phyloP scores from a whole-genome alignment of 306 rosid species.

The Ammopiptanthus mongolicus region DNA sequence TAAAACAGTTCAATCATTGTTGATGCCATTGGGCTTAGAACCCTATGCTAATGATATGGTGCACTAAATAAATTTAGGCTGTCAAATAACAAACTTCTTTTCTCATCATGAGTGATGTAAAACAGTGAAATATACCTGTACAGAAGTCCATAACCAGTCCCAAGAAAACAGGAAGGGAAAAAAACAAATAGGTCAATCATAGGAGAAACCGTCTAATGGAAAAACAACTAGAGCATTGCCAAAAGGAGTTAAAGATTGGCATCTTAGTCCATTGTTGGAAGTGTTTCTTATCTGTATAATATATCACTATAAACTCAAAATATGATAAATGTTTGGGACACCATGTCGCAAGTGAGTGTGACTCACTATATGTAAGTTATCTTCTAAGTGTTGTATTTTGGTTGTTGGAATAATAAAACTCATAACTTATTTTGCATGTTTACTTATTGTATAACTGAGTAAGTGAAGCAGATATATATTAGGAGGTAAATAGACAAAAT shows the following conservation, averaged over 20 bases:
- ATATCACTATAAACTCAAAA: no score
- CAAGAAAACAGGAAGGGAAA: not conserved
- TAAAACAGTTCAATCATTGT: not conserved
- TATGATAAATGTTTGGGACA: no score
- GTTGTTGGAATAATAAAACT: no score
- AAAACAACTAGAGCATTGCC: not conserved
- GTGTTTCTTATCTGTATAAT: not conserved
- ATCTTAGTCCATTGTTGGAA: not conserved
- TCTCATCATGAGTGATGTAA: not conserved
- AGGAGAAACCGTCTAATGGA: not conserved
- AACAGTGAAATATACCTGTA: not conserved
- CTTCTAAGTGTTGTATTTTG: no score
- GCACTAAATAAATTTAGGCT: not conserved
- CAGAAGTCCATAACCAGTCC: not conserved
- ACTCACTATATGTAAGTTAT: no score
- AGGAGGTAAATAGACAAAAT: no score
- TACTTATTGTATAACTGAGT: no score
- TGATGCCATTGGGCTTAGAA: conserved; percentile 7
- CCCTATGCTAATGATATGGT: not conserved
- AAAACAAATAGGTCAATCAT: not conserved
- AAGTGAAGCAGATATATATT: no score
- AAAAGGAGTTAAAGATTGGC: not conserved
- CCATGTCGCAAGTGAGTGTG: no score
- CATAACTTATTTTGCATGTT: not conserved
- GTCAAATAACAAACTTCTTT: not conserved